Evolutionary conservation across 257 asterid genomes (phyloP).

Genomic region (Paraleonurus japonicus): DNA sequence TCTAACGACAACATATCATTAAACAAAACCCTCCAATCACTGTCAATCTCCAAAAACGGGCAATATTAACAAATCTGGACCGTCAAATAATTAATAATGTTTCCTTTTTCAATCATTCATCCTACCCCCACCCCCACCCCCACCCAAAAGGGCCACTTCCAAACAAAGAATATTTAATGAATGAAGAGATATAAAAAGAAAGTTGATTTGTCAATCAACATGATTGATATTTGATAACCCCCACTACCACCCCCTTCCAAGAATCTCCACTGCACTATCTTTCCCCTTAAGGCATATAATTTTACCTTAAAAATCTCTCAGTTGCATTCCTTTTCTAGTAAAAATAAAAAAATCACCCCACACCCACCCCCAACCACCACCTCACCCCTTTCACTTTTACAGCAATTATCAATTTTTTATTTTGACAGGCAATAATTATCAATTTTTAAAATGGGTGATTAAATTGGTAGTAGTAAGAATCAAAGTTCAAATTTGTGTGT

Average conservation of each 20-base stretch:
- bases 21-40: constrained; percentile 26
- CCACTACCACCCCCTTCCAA: not conserved
- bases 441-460: not conserved
- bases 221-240: constrained; percentile 15
- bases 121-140: constrained; percentile 24
- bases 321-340: constrained; percentile 33
- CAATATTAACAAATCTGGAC: constrained; percentile 36
- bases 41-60: constrained; percentile 24
- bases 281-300: constrained; percentile 43
- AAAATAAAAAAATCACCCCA: not conserved
- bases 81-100: constrained; percentile 24
- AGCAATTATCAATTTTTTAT: not conserved
- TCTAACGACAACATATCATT: constrained; percentile 6
- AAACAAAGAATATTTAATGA: constrained; percentile 26
- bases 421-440: no score
- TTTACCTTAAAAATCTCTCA: constrained; percentile 35
- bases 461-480: not conserved
- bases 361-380: not conserved
- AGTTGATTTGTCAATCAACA: constrained; percentile 29
- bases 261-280: constrained; percentile 34
- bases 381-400: not conserved
- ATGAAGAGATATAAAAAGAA: constrained; percentile 16
- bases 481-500: not conserved
- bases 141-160: constrained; percentile 9
- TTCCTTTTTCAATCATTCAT: constrained; percentile 17